Base-by-base conservation (phyloP, 345 rosid genomes). In the Mallotus nudiflorus region DNA sequence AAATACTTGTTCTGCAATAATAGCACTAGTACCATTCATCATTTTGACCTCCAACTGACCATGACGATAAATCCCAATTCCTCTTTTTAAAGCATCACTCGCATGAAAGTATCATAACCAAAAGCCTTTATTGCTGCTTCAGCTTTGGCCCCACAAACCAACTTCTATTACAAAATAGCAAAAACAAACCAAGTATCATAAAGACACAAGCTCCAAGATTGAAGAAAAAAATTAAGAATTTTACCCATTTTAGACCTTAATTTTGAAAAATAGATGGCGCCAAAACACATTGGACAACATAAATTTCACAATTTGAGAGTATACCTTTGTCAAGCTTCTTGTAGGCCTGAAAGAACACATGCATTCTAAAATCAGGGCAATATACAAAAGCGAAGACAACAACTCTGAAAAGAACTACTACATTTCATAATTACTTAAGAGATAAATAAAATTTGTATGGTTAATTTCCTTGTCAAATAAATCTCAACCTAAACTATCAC, bases 121-220 rank as follows among this genome's bases (percentile, higher is more conserved):
- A 87, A 84, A 42, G 94, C 88, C n/a, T n/a, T n/a, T 53, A 91
- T 86, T 20, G 97, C 97, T 31, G 94, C 94, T 82, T 88, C 97
- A 0, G 94, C 97, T 81, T 91, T 78, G 39, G 92, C 97, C 72
- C 94, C 94, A 33, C 88, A 91, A 22, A 91, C 94, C 83, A 91
- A 67, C 63, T 88, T 88, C 97, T 88, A 80, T 49, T 24, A 55
- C 44, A 19, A 55, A 19, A n/a, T 4, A 48, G 24, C 20, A 45
- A 65, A 62, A 33, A 33, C 37, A 5, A 18, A 7, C 1, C 3
- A 16, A 51, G 35, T 16, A n/a, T n/a, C 9, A 14, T 19, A 53
- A 78, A 24, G 6, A 9, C n/a, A n/a, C 37, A 42, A 42, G 46
- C 46, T 42, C 9, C 1, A 42, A 42, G 9, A n/a, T n/a, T 37